Evolutionary conservation across 2,329 filamentous ascomycete species (phyloP), one percentile per base, ranked within the genome.

Genomic region (Aspergillus candidus): DNA sequence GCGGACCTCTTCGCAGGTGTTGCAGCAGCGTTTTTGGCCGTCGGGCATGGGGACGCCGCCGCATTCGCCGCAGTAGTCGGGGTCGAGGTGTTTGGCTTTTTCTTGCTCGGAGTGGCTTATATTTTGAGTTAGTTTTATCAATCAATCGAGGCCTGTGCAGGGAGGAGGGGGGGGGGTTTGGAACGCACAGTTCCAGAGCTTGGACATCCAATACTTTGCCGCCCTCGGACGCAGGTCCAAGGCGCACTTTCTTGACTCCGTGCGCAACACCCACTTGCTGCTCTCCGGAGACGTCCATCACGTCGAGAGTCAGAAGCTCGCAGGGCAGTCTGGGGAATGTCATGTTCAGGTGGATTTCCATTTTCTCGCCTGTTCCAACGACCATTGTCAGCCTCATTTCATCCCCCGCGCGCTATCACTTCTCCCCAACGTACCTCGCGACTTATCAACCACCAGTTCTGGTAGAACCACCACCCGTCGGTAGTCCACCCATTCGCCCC

Each of bases 231-330:
- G 76, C 74, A 17, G 89, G 75, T 50, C 78, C 75, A 49, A 98
- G 77, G 49, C 93, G 83, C 50, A 96, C 86, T 72, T 96, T 97
- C 70, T 82, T 87, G 50, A 98, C 81, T 36, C 93, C 93, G 62
- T 96, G 89, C 66, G 88, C 83, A 46, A 98, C 86, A 41, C 91
- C 93, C 57, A 90, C 87, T 68, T 98, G 93, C 62, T 96, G 86
- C 69, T 98, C 93, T 51, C 93, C 93, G 15, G 89, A 95, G 18
- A 97, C 91, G 70, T 98, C 93, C 93, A 98, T 98, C 44, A 98
- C 91, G 66, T 98, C 93, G 58, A 98, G 83, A 11, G 93, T 96
- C 54, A 97, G 76, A 40, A 98, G 81, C 69, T 97, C 91, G 72
- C 93, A 98, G 8, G 93, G 93, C 55, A 98, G 79, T 51, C 83